Conservation (phyloP, 83 land plant genomes). For the Picea abies region DNA sequence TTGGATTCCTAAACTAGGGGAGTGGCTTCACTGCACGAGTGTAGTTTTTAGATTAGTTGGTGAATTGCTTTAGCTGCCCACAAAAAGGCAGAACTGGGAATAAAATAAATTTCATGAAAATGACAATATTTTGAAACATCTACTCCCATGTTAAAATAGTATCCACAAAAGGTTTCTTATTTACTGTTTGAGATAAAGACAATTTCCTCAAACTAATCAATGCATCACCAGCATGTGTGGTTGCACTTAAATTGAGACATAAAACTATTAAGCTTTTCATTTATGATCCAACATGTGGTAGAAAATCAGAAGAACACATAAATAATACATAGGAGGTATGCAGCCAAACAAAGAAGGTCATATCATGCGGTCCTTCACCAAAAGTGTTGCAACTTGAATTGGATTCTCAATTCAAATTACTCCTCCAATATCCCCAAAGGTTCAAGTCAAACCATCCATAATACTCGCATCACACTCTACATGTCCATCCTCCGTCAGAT, state of each 20-base stretch:
- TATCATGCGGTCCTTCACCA: slow-evolving; percentile 71
- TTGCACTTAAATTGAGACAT: not conserved
- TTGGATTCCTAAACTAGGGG: too few species aligned
- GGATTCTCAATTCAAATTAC: slow-evolving; percentile 85
- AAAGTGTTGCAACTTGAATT: slow-evolving; percentile 73
- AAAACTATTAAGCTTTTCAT: not conserved
- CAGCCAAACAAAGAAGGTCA: slow-evolving; percentile 77
- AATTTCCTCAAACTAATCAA: not conserved
- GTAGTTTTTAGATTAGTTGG: too few species aligned
- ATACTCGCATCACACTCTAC: slow-evolving; percentile 99
- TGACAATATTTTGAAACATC: not conserved
- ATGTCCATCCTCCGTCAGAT: slow-evolving; percentile 86
- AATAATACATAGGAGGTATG: slow-evolving; percentile 82
- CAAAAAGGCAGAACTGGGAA: too few species aligned
- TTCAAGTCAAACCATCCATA: slow-evolving; percentile 88
- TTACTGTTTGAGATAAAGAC: not conserved
- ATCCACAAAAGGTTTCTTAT: not conserved
- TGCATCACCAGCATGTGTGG: not conserved
- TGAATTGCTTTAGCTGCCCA: too few species aligned
- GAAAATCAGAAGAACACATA: not conserved
- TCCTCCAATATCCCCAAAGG: slow-evolving; percentile 98
- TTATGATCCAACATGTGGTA: not conserved
- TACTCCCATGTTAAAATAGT: not conserved
- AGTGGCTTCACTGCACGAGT: too few species aligned
- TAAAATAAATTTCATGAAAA: too few species aligned